Base-by-base conservation (phyloP, 306 rosid genomes). In the Sphenostylis stenocarpa region DNA sequence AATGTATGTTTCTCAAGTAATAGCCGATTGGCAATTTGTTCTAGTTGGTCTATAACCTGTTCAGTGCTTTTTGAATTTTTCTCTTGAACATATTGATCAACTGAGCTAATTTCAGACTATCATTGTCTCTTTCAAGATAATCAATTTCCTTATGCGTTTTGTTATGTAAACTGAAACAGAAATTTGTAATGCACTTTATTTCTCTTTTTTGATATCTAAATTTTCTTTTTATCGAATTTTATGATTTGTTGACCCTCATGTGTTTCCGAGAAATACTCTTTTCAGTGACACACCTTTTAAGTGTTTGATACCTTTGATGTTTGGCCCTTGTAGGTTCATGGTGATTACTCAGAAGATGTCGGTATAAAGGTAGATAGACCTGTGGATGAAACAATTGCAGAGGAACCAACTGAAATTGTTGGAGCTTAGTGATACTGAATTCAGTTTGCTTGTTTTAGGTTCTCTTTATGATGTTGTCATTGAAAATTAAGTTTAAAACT, bases 341-440 rank as follows among this genome's bases (percentile, higher is more conserved):
- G 96, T 2, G 96, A 92, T 70, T 85, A 84, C 72, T 77, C 87
- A 0, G 97, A 95, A 72, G 96, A 94, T 16, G 78, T 92, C 45
- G 97, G 98, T 7, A 77, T 81, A 3, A 95, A 90, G 91, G 90
- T 95, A 33, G 98, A 95, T 20, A 86, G 98, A 78, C 91, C 98
- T 14, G 92, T 89, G 0, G 97, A 95, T 0, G 98, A 92, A 36
- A 48, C 86, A 11, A 43, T 81, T 24, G 81, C 81, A 0, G 93
- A 90, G 81, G 91, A 11, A 56, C 75, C 90, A 43, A 43, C 91
- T 0, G 97, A 94, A 83, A 62, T 90, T 15, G 84, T 94, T 64
- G 97, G 98, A 56, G 96, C 97, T 69, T 95, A 62, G 28, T 31
- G 34, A 53, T 58, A 7, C 60, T 62, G 58, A 15, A 16, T 36